A percentile compares a stretch with the other conserved stretches of the same genome.
Conservation (phyloP, 2,329 filamentous ascomycete genomes). For the Aspergillus sp. region DNA sequence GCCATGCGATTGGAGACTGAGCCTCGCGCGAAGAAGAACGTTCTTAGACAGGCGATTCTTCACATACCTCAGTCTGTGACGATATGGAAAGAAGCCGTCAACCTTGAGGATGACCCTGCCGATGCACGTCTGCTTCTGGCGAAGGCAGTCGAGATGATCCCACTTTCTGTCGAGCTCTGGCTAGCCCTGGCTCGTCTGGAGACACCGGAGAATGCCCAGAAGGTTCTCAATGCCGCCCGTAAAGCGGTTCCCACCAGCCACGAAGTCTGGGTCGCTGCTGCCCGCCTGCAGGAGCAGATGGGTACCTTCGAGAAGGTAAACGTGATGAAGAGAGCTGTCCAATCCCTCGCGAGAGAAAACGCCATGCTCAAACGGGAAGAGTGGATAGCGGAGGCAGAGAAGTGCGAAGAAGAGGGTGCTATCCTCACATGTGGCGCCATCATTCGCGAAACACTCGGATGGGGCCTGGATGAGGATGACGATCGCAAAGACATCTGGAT, state of each 20-base stretch:
- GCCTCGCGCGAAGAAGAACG: constrained; percentile 81
- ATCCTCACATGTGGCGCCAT: constrained; percentile 85
- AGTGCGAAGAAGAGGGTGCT: constrained; percentile 89
- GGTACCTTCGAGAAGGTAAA: constrained; percentile 78
- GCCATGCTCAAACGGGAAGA: constrained; percentile 98
- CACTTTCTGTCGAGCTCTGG: constrained; percentile 91
- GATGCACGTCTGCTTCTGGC: constrained; percentile 87
- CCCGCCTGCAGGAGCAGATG: constrained; percentile 84
- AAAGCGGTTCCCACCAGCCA: constrained; percentile 91
- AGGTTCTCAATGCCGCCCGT: constrained; percentile 91
- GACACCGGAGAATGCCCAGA: constrained; percentile 85
- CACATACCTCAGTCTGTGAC: constrained; percentile 92
- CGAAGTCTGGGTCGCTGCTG: constrained; percentile 96
- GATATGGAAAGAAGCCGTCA: constrained; percentile 98
- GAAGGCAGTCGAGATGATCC: constrained; percentile 94
- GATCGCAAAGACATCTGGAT: constrained; percentile 95
- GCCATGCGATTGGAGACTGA: constrained; percentile 91
- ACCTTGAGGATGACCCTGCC: constrained; percentile 84
- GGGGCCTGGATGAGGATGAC: constrained; percentile 91
- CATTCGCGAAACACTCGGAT: constrained; percentile 88
- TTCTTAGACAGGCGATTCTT: constrained; percentile 86
- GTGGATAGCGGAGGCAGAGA: constrained; percentile 93
- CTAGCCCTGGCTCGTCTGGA: constrained; percentile 88
- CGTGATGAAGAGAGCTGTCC: constrained; percentile 92
- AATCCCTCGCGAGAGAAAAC: constrained; percentile 82